Evolutionary conservation across 305 asterid species (phyloP).

Genomic region (Rubia tinctorum): DNA sequence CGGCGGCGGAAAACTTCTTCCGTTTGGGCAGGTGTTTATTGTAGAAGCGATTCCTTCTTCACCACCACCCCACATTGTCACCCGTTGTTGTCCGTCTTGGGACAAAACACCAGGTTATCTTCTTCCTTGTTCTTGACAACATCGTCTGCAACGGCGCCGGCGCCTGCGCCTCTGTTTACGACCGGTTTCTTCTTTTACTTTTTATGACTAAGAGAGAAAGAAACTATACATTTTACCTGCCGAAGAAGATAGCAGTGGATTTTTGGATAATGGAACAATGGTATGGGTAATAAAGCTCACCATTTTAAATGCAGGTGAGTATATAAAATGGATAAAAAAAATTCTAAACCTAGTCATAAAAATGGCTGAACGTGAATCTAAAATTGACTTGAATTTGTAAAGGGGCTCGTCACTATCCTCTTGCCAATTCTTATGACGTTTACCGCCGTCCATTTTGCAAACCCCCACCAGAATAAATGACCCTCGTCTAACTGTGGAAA

Average conservation of each 20-base stretch:
- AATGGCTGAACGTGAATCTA: no score
- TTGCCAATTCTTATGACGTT: not conserved
- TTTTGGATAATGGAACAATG: no score
- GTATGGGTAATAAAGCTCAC: not conserved
- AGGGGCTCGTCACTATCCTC: not conserved
- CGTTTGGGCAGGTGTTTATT: constrained; percentile 38
- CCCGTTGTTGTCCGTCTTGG: constrained; percentile 54
- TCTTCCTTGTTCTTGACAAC: not conserved
- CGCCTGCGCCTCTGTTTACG: no score
- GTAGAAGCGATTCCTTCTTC: constrained; percentile 34
- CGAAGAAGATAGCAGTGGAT: no score
- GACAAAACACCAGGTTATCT: constrained; percentile 17
- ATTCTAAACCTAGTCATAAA: not conserved
- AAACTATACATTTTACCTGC: no score
- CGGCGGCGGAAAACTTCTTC: constrained; percentile 27
- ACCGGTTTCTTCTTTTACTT: no score
- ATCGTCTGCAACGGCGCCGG: no score
- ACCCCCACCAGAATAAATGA: no score
- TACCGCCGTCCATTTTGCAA: no score
- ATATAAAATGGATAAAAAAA: no score
- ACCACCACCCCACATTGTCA: constrained; percentile 51
- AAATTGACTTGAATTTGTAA: constrained; percentile 20
- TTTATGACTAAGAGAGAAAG: no score
- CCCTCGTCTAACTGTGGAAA: constrained; percentile 2
- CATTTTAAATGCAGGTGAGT: not conserved